Evolutionary conservation across 208 protist genomes (phyloP), one percentile per base, ranked within the genome.

Genomic region (Leishmania tarentolae): DNA sequence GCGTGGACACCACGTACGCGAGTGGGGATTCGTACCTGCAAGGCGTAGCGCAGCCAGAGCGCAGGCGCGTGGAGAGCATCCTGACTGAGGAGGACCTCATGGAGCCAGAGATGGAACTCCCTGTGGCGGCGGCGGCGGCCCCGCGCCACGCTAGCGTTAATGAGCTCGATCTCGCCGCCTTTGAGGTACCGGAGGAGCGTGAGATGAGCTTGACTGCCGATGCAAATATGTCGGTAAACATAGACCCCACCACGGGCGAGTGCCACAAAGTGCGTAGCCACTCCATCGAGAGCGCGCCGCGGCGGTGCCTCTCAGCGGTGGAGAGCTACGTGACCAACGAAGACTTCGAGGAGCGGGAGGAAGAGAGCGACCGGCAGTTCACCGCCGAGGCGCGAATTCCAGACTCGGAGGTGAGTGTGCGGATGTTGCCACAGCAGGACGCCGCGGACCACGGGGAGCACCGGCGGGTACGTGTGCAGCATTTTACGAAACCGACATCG

Each of bases 251-350:
- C 35, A 74, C 74, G 17, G 75, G 80, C 24, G 71, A 70, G 21
- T 11, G 9, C 24, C 81, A 50, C 42, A 79, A 84, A 31, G 83
- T 86, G 61, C 63, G 68, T 40, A 88, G 85, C 81, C 75, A 37
- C 17, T 83, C 78, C 52, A 88, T 88, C 52, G 73, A 77, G n/a
- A 88, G 85, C 75, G 80, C 82, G 21, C 82, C 81, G 28, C 74
- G 53, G 2, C 63, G 56, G 17, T 75, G 69, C 17, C 66, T 79
- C 44, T 65, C 78, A 9, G 46, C 78, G 2, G 24, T 66, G 65
- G 85, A 86, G 79, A 88, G 85, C 75, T 82, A 68, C 85, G n/a
- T 83, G 63, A 79, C 81, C 6, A 83, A 83, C 66, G 74, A 83
- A 37, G 80, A 68, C 72, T 76, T 82, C 57, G 79, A 83, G 19